A percentile compares a stretch with the other conserved stretches of the same genome.
phyloP scores from a whole-genome alignment of 768 basidiomycete genomes.

The Clavulina sp. region DNA sequence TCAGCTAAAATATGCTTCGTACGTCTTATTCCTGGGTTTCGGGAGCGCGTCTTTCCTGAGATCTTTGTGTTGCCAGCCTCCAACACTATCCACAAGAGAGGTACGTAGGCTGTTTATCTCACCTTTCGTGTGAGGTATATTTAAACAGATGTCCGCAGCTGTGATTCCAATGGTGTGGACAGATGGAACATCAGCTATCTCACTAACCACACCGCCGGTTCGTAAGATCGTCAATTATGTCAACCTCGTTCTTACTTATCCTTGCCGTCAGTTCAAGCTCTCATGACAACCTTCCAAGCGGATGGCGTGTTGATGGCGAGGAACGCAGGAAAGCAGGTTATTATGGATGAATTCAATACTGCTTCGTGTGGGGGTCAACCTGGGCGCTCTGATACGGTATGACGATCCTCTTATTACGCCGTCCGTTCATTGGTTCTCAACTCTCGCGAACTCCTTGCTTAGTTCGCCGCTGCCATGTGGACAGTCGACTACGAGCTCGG shows the following conservation, averaged over 20 bases:
- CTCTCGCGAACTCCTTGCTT: background rate
- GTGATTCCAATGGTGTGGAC: background rate
- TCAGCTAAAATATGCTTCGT: too few relatives aligned
- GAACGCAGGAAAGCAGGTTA: slow-evolving; percentile 5
- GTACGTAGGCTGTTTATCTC: too few relatives aligned
- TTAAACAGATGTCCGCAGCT: too few relatives aligned
- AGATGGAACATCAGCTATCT: background rate
- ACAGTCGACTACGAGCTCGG: slow-evolving; percentile 10
- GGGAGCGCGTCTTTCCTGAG: too few relatives aligned
- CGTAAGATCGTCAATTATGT: background rate
- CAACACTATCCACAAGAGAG: too few relatives aligned
- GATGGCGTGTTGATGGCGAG: slow-evolving; percentile 6
- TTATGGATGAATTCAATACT: slow-evolving; percentile 11
- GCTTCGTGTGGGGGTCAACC: slow-evolving; percentile 9
- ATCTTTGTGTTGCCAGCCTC: too few relatives aligned
- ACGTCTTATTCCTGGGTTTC: too few relatives aligned
- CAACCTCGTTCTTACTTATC: background rate
- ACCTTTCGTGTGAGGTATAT: too few relatives aligned
- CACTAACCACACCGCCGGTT: background rate
- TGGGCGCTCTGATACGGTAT: slow-evolving; percentile 10
- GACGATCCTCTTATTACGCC: background rate
- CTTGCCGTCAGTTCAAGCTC: too few relatives aligned
- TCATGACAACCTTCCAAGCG: background rate
- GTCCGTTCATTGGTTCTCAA: too few relatives aligned
- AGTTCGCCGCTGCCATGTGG: slow-evolving; percentile 9